A percentile compares a stretch with the other conserved stretches of the same genome.
These are phyloP conservation scores for Fraxinus excelsior DNA, from an alignment of 257 asterid species.

Conservation along the genomic window DNA sequence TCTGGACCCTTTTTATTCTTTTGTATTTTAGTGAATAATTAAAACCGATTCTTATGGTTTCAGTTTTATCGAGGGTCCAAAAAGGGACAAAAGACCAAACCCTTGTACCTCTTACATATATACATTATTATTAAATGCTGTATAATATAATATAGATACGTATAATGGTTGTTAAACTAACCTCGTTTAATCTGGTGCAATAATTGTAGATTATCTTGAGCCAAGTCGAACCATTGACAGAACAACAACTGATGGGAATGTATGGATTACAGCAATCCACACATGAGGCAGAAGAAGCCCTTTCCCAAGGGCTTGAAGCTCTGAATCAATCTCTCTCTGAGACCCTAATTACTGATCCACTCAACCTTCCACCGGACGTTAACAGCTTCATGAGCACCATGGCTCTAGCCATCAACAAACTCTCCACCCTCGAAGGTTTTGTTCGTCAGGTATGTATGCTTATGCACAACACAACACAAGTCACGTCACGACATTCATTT, in stretches of 20 bases:
- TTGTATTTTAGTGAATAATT: neutral
- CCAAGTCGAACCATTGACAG: constrained; percentile 71
- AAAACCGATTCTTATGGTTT: no score
- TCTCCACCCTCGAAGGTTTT: constrained; percentile 76
- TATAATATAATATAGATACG: neutral
- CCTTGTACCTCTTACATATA: neutral
- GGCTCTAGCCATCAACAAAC: constrained; percentile 78
- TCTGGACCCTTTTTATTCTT: constrained; percentile 3
- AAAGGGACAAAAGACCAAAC: no score
- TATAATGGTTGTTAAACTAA: neutral
- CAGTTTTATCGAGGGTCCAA: no score
- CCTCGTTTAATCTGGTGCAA: neutral
- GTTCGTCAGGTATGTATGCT: constrained; percentile 64
- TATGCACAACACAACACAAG: no score
- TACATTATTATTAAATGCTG: no score
- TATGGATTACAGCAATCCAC: constrained; percentile 74
- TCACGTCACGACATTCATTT: neutral
- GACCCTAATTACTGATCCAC: constrained; percentile 67
- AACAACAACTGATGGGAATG: constrained; percentile 64
- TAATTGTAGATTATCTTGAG: constrained; percentile 50
- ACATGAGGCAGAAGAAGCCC: constrained; percentile 75
- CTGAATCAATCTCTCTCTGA: constrained; percentile 59
- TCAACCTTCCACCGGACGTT: constrained; percentile 58
- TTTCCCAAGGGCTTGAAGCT: constrained; percentile 68
- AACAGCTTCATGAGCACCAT: constrained; percentile 70